Evolutionary conservation across 2,329 filamentous ascomycete genomes (phyloP), one percentile per base, ranked within the genome.

Genomic region (Bipolaris zeicola): DNA sequence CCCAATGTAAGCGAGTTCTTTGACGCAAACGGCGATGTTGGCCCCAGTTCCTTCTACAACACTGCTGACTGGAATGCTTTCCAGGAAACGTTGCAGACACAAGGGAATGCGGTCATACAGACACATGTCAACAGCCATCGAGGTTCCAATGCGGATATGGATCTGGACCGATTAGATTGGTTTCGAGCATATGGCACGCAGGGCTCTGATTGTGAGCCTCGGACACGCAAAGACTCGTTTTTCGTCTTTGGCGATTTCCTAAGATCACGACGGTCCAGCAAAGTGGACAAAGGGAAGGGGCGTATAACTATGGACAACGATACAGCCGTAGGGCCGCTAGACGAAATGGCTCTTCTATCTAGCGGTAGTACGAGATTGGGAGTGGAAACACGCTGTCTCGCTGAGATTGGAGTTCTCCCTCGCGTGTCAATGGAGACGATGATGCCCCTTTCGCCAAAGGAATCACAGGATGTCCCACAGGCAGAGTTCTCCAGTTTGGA

Each of bases 271-370:
- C 41, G 49, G 13, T 24, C 34, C 14, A 51, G 53, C 24, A 52
- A 60, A 41, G 36, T 36, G 41, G 50, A 56, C 31, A 52, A 56
- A 33, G 53, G 57, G 5, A 60, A 60, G n/a, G 16, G 31, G n/a
- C 49, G 44, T 2, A 38, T 46, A 47, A 7, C 37, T 6, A 26
- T 24, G n/a, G 14, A 52, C 0, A 45, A 47, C 0, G 41, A 47
- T 14, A 13, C 16, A 24, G 26, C 20, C 6, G 20, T 22, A n/a
- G 14, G 16, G 11, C 24, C 20, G 38, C 34, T 34, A 18, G 22
- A 41, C 14, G 33, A 51, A 31, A n/a, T 39, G 26, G 6, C 16
- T 8, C 43, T 39, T 13, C 18, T 20, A 11, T 16, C 24, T 24
- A 14, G 5, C 13, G 26, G 26, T n/a, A 37, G 20, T n/a, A 5